phyloP scores from a whole-genome alignment of 2,329 filamentous ascomycete species.

The Trichoderma brevicompactum region DNA sequence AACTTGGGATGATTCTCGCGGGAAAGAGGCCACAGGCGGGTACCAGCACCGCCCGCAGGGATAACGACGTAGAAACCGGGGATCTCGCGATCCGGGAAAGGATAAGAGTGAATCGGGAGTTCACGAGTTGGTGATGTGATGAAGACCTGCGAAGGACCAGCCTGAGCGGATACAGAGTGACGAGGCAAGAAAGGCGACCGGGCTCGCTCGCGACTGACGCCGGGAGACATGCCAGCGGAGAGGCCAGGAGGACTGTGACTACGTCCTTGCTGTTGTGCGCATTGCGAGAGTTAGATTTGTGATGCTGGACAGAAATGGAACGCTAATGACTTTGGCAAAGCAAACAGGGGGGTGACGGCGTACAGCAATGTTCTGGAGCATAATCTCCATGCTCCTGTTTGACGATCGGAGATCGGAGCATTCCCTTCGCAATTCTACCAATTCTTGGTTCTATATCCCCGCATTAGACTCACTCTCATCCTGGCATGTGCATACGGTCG shows the following conservation, averaged over 20 bases:
- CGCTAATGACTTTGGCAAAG: not conserved
- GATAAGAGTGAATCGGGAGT: conserved; percentile 16
- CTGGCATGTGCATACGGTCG: not conserved
- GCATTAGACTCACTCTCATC: conserved; percentile 2
- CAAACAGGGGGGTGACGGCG: not conserved
- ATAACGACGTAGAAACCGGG: conserved; percentile 38
- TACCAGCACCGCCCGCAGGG: conserved; percentile 37
- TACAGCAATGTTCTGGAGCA: conserved; percentile 33
- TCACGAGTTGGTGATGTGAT: conserved; percentile 18
- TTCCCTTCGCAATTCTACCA: conserved; percentile 35
- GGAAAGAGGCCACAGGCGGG: conserved; percentile 37
- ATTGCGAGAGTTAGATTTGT: not conserved
- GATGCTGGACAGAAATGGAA: not conserved
- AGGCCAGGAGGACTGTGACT: conserved; percentile 21
- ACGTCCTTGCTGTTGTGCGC: conserved; percentile 21
- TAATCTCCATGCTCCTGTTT: conserved; percentile 34
- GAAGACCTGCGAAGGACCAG: conserved; percentile 27
- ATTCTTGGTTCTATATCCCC: conserved; percentile 33
- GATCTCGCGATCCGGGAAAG: conserved; percentile 34
- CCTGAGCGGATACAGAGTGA: conserved; percentile 16
- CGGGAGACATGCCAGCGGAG: conserved; percentile 15
- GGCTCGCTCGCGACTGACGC: conserved; percentile 15
- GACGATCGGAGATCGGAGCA: conserved; percentile 35
- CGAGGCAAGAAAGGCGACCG: conserved; percentile 27
- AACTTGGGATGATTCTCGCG: conserved; percentile 39